phyloP scores from a whole-genome alignment of 345 rosid genomes.

The Durio zibethinus region DNA sequence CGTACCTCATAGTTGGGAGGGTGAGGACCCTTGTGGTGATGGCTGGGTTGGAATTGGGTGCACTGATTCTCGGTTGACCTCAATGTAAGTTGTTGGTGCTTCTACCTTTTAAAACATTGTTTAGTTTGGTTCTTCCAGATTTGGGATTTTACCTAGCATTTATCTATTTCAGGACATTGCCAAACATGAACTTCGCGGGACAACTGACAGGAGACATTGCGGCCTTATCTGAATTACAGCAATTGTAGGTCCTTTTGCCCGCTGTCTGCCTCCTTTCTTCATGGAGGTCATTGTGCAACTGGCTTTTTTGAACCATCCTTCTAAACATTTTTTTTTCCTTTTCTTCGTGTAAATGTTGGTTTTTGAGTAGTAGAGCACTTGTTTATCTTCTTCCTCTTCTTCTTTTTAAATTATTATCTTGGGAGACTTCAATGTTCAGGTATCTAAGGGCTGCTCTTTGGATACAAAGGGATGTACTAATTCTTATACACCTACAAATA shows the following conservation, averaged over 20 bases:
- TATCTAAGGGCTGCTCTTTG: not conserved
- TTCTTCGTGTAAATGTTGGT: not conserved
- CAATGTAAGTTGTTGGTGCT: constrained; percentile 42
- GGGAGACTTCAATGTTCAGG: not conserved
- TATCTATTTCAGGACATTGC: constrained; percentile 52
- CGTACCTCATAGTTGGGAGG: constrained; percentile 57
- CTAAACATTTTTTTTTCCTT: not conserved
- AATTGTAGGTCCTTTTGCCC: constrained; percentile 47
- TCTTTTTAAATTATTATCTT: not conserved
- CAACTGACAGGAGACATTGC: constrained; percentile 51
- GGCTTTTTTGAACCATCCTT: not conserved
- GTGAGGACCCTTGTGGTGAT: constrained; percentile 69
- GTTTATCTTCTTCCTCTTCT: not conserved
- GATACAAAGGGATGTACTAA: not conserved
- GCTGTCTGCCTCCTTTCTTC: not conserved
- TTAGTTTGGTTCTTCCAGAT: not conserved
- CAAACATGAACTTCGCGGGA: constrained; percentile 56
- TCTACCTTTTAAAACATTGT: not conserved
- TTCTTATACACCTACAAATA: not conserved
- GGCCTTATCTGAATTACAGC: constrained; percentile 49
- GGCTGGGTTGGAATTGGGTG: constrained; percentile 72
- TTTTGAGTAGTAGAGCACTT: not conserved
- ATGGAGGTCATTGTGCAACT: not conserved
- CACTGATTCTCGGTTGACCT: constrained; percentile 38
- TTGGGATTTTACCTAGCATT: not conserved